Base-by-base conservation (phyloP, 2,329 filamentous ascomycete genomes). In the Tolypocladium pustulatum region DNA sequence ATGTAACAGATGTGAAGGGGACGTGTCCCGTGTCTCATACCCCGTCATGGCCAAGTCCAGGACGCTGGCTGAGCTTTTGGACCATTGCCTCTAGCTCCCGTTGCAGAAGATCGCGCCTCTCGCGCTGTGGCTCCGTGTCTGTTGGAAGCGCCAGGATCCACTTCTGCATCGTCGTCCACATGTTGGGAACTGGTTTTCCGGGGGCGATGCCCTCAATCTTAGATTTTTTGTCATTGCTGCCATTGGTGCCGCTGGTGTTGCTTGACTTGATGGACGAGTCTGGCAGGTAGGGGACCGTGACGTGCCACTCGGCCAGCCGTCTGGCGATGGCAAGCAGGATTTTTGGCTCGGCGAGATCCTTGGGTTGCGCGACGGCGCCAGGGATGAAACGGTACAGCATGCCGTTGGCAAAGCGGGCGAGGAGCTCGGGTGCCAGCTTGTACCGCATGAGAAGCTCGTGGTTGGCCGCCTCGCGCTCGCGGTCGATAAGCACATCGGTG, bases 141-240 rank as follows among this genome's bases (percentile, higher is more conserved):
- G 80, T 84, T 15, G 94, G 92, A 62, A 99, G 79, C 43, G 90
- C 93, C 65, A 87, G 77, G 59, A 97, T 91, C 94, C 94, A 99
- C 75, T 92, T 95, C 72, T 96, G 91, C 82, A 97, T 89, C 38
- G 95, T 91, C 8, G 90, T 91, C 94, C 94, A 99, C 58, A 96
- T 77, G 71, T 95, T 97, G 22, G 91, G 90, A n/a, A 84, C 79
- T 6, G 86, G 86, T 68, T 87, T 90, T 61, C 84, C 84, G 53
- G 84, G 84, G 27, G 84, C 84, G 52, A 82, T 76, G 61, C 74
- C 73, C 62, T 78, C 74, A 60, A 81, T 78, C 54, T 73, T 71
- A 56, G 72, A n/a, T n/a, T n/a, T 67, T 67, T 79, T 67, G 61
- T 73, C 63, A 60, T 67, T 63, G 61, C 65, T 59, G 58, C 66